These are phyloP conservation scores for Nothomitra cinnamomea DNA, from an alignment of 2,329 filamentous ascomycete genomes.

Conservation along the genomic window DNA sequence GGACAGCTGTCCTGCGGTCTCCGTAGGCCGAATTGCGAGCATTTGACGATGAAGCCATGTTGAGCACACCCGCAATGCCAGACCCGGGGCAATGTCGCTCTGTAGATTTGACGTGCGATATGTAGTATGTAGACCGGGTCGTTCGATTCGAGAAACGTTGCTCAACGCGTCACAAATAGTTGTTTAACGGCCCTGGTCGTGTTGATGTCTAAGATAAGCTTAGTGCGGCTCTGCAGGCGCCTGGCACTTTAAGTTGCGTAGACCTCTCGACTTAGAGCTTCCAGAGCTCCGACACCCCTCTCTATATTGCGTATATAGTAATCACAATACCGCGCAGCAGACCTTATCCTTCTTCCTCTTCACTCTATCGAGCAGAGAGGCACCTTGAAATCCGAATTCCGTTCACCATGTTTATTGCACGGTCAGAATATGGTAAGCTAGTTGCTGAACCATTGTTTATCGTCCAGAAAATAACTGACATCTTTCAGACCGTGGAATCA, in stretches of 20 bases:
- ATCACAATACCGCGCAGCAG: neutral
- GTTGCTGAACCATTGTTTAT: slow-evolving; percentile 14
- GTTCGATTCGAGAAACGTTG: neutral
- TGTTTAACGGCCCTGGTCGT: no score
- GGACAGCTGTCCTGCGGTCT: slow-evolving; percentile 9
- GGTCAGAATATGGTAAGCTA: slow-evolving; percentile 93
- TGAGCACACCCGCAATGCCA: neutral
- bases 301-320: neutral
- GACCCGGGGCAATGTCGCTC: neutral
- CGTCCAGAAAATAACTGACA: slow-evolving; percentile 8
- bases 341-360: no score
- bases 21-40: slow-evolving; percentile 8
- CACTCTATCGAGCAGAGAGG: no score
- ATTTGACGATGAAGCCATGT: neutral
- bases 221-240: neutral
- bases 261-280: neutral
- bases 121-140: neutral
- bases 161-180: neutral
- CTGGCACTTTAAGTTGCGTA: neutral
- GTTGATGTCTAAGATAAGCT: neutral
- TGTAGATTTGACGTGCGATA: neutral
- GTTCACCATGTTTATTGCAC: slow-evolving; percentile 93
- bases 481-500: slow-evolving; percentile 80
- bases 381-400: slow-evolving; percentile 18
- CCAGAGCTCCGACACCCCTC: neutral